Percentiles rank a stretch among this genome's conserved stretches.
phyloP scores from a whole-genome alignment of 441 rosid species.

The Gossypium trilobum region DNA sequence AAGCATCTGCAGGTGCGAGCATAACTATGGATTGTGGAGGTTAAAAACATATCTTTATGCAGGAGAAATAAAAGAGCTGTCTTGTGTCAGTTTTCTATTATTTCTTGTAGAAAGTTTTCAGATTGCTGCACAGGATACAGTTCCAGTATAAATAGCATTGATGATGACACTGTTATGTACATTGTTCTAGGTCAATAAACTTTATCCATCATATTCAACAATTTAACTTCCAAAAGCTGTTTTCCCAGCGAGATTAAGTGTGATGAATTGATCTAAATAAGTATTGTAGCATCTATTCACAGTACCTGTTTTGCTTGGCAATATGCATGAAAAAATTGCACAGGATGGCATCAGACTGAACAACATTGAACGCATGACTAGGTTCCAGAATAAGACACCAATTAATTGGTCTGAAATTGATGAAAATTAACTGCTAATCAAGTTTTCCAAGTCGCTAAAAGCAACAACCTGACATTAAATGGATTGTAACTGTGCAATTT shows the following conservation, averaged over 20 bases:
- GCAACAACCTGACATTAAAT: not conserved
- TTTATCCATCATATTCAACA: slow-evolving; percentile 6
- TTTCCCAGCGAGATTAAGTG: slow-evolving; percentile 4
- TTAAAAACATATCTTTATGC: not conserved
- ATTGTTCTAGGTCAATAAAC: not conserved
- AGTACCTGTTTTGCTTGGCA: slow-evolving; percentile 3
- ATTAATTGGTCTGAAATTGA: not conserved
- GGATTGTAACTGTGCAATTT: not conserved
- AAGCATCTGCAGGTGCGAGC: not conserved
- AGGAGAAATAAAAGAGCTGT: not conserved
- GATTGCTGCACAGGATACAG: not conserved
- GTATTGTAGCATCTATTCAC: not conserved
- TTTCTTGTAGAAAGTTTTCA: not conserved
- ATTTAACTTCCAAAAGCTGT: not conserved
- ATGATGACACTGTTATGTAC: not conserved
- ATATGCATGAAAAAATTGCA: slow-evolving; percentile 1
- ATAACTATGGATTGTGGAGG: not conserved
- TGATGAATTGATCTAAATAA: not conserved
- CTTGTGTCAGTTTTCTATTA: not conserved
- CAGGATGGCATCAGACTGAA: not conserved
- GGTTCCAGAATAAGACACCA: not conserved
- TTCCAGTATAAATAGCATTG: not conserved
- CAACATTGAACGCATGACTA: slow-evolving; percentile 1
- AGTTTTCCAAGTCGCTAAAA: not conserved
- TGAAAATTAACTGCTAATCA: not conserved